A percentile compares a stretch with the other conserved stretches of the same genome.
These are phyloP conservation scores for Arachnomyces sp. DNA, from an alignment of 2,329 filamentous ascomycete genomes.

Conservation along the genomic window DNA sequence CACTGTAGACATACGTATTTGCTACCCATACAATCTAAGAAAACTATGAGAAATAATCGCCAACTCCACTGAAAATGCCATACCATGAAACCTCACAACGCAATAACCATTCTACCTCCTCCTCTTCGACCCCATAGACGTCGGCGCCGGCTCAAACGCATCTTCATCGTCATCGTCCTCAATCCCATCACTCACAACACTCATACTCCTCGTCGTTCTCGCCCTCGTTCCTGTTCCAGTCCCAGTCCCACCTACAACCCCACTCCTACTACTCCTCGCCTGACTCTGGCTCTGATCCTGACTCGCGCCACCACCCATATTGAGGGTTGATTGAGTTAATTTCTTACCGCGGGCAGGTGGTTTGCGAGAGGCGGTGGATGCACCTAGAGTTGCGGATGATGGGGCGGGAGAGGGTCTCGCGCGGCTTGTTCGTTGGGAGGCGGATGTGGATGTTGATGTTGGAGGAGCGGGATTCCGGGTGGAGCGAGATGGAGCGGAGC, in stretches of 20 bases:
- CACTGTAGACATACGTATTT: too few species aligned
- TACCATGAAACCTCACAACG: too few species aligned
- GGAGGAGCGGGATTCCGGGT: conserved; percentile 18
- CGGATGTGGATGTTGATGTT: conserved; percentile 15
- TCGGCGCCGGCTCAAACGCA: conserved; percentile 37
- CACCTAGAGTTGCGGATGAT: conserved; percentile 25
- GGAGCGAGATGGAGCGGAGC: not conserved
- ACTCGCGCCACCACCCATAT: conserved; percentile 29
- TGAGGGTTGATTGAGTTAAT: conserved; percentile 34
- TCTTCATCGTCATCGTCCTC: conserved; percentile 38
- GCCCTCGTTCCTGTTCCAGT: conserved; percentile 14
- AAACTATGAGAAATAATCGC: too few species aligned
- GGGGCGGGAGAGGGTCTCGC: conserved; percentile 23
- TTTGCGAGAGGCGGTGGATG: conserved; percentile 19
- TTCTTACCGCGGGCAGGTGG: conserved; percentile 18
- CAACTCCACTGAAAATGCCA: too few species aligned
- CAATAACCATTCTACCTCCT: conserved; percentile 16
- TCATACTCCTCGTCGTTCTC: conserved; percentile 25
- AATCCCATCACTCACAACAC: conserved; percentile 32
- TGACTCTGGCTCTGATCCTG: conserved; percentile 14
- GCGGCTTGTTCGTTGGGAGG: conserved; percentile 19
- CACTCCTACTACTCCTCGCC: conserved; percentile 19
- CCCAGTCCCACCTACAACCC: conserved; percentile 8
- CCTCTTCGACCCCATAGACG: conserved; percentile 15
- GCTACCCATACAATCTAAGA: too few species aligned